Evolutionary conservation across 257 asterid genomes (phyloP), one percentile per base, ranked within the genome.

Genomic region (Capsicum pubescens): DNA sequence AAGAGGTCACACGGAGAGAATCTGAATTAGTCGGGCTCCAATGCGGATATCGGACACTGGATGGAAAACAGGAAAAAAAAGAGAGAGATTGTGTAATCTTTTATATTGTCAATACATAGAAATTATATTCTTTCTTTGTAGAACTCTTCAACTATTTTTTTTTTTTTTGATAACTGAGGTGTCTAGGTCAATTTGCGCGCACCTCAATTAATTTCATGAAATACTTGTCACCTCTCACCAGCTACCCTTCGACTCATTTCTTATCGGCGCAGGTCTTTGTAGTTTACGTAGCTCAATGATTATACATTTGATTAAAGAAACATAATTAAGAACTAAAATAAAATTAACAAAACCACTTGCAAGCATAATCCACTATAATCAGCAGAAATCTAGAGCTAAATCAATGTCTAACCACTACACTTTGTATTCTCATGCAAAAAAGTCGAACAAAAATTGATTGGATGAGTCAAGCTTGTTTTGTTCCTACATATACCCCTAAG

Each of bases 401-500:
- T 61, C 58, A 39, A 17, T 71, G 69, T 48, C 85, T 80, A 91
- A 91, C 93, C 78, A 89, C 93, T 91, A 72, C 69, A 26, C 71
- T 78, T 91, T 91, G 94, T 87, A 84, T 80, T 90, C 78, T 79
- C 84, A 87, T 90, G 92, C 92, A 66, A 83, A 63, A 3, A 89
- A 93, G 95, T 92, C 95, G 32, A 92, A 92, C 81, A 72, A 19
- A 19, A 77, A n/a, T 86, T 82, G 87, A 83, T 80, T 79, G 52
- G 26, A 12, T 52, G 55, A 86, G 61, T 80, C 86, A 44, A 77
- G 64, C 21, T 77, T 77, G 44, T 54, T 54, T 69, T 69, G 35
- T 72, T 60, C 54, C 55, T 82, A 59, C 84, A 85, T 82, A 77
- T 69, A 84, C 83, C 80, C 88, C 63, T 55, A 50, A 74, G 26